Evolutionary conservation across 2,329 filamentous ascomycete species (phyloP).

Genomic region (Fusarium temperatum): DNA sequence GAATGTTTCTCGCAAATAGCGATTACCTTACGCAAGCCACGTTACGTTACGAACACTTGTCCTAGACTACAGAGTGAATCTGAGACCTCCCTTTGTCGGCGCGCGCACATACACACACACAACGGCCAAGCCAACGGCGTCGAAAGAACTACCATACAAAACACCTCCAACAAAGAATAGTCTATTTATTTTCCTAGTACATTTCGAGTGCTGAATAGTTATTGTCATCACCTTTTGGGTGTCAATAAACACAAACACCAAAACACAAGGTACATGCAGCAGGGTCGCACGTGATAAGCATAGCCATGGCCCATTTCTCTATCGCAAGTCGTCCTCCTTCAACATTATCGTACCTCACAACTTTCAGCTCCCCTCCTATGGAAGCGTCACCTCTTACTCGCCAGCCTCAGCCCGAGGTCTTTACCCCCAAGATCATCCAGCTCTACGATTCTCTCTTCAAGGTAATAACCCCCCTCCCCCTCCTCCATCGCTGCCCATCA

Average conservation of each 20-base stretch:
- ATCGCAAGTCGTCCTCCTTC: constrained; percentile 29
- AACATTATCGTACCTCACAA: constrained; percentile 15
- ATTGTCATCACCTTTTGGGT: neutral
- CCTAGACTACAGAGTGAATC: neutral
- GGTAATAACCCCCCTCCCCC: constrained; percentile 54
- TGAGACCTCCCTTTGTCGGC: neutral
- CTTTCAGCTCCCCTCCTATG: constrained; percentile 60
- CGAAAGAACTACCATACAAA: neutral
- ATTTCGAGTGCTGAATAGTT: neutral
- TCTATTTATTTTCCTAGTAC: neutral
- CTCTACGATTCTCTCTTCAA: constrained; percentile 88
- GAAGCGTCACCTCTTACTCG: constrained; percentile 93
- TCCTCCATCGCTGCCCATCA: neutral
- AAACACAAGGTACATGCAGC: neutral
- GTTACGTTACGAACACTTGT: constrained; percentile 21
- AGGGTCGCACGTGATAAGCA: constrained; percentile 22
- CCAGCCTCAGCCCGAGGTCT: constrained; percentile 87
- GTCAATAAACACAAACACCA: constrained; percentile 6
- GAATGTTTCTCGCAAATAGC: neutral
- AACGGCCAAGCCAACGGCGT: neutral
- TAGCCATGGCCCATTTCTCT: constrained; percentile 22
- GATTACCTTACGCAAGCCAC: constrained; percentile 21
- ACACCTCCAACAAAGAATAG: neutral
- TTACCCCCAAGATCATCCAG: constrained; percentile 92
- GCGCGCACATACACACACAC: neutral